Evolutionary conservation across 2,329 filamentous ascomycete genomes (phyloP).

Genomic region (Pyricularia pennisetigena): DNA sequence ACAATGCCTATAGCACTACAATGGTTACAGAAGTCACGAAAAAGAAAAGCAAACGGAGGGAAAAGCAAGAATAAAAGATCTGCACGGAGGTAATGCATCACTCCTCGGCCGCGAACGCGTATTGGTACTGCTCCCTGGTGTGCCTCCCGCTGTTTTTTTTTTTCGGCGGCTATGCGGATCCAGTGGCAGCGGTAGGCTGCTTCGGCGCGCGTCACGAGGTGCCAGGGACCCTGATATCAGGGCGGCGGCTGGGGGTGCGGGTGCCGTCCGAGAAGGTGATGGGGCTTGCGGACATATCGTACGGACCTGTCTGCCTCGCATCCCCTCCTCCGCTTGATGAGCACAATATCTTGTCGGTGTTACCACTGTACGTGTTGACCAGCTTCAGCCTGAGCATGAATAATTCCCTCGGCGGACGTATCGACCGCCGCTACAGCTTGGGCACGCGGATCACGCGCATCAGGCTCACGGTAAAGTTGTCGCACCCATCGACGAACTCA

Average conservation of each 20-base stretch:
- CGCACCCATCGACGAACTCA: conserved; percentile 31
- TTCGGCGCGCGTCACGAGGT: background rate
- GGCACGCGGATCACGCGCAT: background rate
- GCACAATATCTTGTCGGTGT: background rate
- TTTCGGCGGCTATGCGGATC: conserved; percentile 25
- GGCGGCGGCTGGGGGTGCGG: conserved; percentile 27
- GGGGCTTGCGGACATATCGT: conserved; percentile 32
- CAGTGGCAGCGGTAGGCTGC: conserved; percentile 32
- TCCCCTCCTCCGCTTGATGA: background rate
- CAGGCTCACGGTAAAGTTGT: conserved; percentile 29
- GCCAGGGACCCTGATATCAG: background rate
- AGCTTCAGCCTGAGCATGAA: conserved; percentile 6
- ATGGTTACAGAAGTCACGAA: background rate
- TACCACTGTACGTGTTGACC: conserved; percentile 2
- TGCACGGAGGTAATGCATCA: background rate
- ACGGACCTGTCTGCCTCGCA: too few species aligned
- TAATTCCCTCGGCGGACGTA: background rate
- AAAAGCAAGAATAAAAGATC: background rate
- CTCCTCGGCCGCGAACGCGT: conserved; percentile 24
- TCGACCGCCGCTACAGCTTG: conserved; percentile 3
- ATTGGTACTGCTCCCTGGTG: conserved; percentile 17
- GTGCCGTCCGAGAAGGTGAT: conserved; percentile 32
- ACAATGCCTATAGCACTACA: background rate
- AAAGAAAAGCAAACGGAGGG: too few species aligned
- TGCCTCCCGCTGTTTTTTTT: conserved; percentile 13